phyloP scores from a whole-genome alignment of 169 alveolate genomes.

The Plasmodium ovale region DNA sequence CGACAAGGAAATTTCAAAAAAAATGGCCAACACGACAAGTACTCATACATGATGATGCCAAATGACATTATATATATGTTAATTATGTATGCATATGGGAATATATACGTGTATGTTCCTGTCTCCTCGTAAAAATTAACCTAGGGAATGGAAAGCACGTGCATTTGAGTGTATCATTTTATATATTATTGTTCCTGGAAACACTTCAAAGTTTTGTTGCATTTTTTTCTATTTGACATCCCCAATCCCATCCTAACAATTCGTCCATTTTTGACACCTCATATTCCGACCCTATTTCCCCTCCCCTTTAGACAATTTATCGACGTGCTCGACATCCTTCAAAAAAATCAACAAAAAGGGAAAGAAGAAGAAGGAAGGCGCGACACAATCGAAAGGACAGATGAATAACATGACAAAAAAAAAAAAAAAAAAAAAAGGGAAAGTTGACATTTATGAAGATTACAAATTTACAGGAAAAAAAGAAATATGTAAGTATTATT shows the following conservation, averaged over 20 bases:
- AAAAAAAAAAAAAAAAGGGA: slow-evolving; percentile 4
- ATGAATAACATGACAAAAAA: slow-evolving; percentile 1
- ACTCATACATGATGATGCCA: background rate
- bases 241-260: too few relatives aligned
- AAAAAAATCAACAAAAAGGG: slow-evolving; percentile 23
- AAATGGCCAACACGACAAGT: slow-evolving; percentile 54
- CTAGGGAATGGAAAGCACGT: too few relatives aligned
- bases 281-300: background rate
- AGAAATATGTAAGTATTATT: slow-evolving; percentile 82
- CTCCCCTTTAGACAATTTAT: slow-evolving; percentile 12
- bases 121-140: too few relatives aligned
- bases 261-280: background rate
- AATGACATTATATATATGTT: background rate
- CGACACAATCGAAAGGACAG: background rate
- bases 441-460: slow-evolving; percentile 13
- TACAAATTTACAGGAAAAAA: slow-evolving; percentile 19
- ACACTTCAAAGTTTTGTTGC: too few relatives aligned
- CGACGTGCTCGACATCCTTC: background rate
- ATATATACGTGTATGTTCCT: background rate
- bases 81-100: background rate
- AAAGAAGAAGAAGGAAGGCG: slow-evolving; percentile 14
- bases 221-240: too few relatives aligned
- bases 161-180: too few relatives aligned
- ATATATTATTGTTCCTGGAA: too few relatives aligned
- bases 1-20: slow-evolving; percentile 32